These are phyloP conservation scores for Rhizophlyctis rosea DNA, from an alignment of 192 early-diverging fungal genomes.

Conservation along the genomic window DNA sequence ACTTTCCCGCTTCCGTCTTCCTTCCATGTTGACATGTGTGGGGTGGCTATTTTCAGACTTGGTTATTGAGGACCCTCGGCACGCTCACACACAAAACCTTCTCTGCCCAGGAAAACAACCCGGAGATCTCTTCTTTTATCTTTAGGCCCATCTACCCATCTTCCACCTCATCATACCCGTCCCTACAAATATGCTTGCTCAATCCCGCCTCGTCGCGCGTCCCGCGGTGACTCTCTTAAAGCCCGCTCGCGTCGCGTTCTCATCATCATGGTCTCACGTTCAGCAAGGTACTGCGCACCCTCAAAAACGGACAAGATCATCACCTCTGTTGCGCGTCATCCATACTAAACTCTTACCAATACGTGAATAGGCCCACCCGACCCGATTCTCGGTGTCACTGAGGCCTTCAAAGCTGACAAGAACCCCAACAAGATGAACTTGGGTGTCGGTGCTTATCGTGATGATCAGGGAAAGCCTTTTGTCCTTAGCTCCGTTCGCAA, in stretches of 20 bases:
- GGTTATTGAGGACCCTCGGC: no score
- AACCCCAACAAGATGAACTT: constrained; percentile 96
- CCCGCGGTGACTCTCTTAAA: background rate
- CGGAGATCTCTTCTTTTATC: no score
- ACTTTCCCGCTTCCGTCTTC: no score
- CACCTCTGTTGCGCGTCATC: background rate
- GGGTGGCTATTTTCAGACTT: no score
- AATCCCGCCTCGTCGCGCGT: background rate
- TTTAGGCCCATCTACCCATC: no score
- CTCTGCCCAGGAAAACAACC: no score
- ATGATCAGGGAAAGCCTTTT: constrained; percentile 85
- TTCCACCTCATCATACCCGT: no score
- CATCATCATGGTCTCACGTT: constrained; percentile 29
- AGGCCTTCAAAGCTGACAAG: constrained; percentile 89
- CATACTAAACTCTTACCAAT: background rate
- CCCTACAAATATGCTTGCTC: background rate
- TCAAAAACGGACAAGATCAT: background rate
- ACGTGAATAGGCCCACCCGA: constrained; percentile 47
- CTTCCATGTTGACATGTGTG: no score
- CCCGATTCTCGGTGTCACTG: constrained; percentile 72
- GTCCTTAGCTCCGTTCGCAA: constrained; percentile 86
- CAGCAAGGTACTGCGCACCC: constrained; percentile 19
- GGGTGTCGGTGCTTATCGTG: constrained; percentile 96
- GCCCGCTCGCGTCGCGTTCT: constrained; percentile 1
- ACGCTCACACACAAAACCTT: no score